These are phyloP conservation scores for Phlebopus sp. DNA, from an alignment of 1,284 basidiomycete species.

Conservation along the genomic window DNA sequence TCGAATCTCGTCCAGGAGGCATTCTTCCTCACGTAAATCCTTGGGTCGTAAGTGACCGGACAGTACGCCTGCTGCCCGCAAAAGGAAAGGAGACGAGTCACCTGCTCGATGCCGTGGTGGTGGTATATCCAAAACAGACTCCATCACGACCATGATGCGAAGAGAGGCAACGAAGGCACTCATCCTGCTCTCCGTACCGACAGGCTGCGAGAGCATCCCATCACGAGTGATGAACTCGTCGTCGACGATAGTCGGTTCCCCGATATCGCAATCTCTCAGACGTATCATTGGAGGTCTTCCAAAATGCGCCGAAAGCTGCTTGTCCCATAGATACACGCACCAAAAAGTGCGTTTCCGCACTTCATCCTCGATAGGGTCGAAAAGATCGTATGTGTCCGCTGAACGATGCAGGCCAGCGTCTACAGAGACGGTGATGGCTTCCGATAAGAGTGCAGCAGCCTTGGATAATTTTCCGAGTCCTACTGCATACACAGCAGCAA, in stretches of 20 bases:
- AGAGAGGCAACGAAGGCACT: slow-evolving; percentile 75
- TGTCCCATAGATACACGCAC: slow-evolving; percentile 93
- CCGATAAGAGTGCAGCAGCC: slow-evolving; percentile 79
- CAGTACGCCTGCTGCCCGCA: slow-evolving; percentile 55
- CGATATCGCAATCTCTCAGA: slow-evolving; percentile 82
- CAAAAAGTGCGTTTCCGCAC: slow-evolving; percentile 89
- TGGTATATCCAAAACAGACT: slow-evolving; percentile 71
- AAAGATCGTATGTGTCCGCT: slow-evolving; percentile 85
- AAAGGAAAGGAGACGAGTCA: slow-evolving; percentile 56
- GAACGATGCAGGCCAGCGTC: slow-evolving; percentile 86
- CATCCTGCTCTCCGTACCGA: slow-evolving; percentile 71
- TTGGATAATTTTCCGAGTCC: slow-evolving; percentile 85
- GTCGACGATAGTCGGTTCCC: slow-evolving; percentile 80
- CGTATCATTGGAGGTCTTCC: slow-evolving; percentile 83
- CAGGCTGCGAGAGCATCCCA: slow-evolving; percentile 62
- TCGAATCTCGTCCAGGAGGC: slow-evolving; percentile 75
- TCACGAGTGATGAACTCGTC: slow-evolving; percentile 84
- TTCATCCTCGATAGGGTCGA: slow-evolving; percentile 84
- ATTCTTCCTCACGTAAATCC: slow-evolving; percentile 76
- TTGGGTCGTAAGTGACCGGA: slow-evolving; percentile 53
- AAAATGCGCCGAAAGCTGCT: slow-evolving; percentile 81
- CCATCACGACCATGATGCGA: slow-evolving; percentile 79
- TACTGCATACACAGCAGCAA: slow-evolving; percentile 85
- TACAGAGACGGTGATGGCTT: slow-evolving; percentile 79
- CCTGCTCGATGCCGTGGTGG: slow-evolving; percentile 58